Percentiles rank a stretch among this genome's conserved stretches.
Conservation (phyloP, 2,329 filamentous ascomycete species). For the Biscogniauxia mediterranea region DNA sequence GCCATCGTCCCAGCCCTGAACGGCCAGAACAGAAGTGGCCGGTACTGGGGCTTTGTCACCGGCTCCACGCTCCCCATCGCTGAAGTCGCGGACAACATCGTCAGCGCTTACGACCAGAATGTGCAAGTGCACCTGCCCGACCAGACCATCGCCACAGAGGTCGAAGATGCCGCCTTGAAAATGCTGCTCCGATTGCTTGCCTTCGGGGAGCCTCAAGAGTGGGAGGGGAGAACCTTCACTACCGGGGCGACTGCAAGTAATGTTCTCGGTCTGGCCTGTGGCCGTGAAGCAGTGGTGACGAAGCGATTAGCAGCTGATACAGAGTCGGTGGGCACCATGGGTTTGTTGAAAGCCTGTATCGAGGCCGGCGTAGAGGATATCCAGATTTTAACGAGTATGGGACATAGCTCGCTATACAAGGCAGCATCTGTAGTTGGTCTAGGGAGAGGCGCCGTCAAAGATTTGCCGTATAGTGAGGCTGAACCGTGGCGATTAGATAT, state of each 20-base stretch:
- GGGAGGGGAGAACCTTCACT: constrained; percentile 55
- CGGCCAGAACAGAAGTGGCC: constrained; percentile 59
- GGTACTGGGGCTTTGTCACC: constrained; percentile 88
- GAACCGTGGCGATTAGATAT: constrained; percentile 72
- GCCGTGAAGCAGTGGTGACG: constrained; percentile 61
- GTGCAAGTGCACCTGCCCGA: constrained; percentile 76
- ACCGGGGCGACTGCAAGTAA: constrained; percentile 74
- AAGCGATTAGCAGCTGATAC: constrained; percentile 32
- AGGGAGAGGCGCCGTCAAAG: constrained; percentile 66
- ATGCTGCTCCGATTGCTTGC: constrained; percentile 68
- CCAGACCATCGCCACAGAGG: constrained; percentile 71
- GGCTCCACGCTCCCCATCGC: constrained; percentile 79
- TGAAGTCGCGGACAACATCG: constrained; percentile 79
- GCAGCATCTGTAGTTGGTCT: constrained; percentile 80
- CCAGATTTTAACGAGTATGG: constrained; percentile 76
- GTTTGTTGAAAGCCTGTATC: constrained; percentile 65
- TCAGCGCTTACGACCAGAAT: constrained; percentile 79
- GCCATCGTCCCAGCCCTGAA: constrained; percentile 62
- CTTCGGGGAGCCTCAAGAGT: constrained; percentile 57
- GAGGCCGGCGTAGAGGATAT: constrained; percentile 64
- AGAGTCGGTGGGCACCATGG: constrained; percentile 63
- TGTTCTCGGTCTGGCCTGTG: constrained; percentile 69
- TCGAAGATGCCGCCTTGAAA: constrained; percentile 70
- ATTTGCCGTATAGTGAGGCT: constrained; percentile 49
- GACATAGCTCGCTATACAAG: constrained; percentile 82